These are phyloP conservation scores for Arbutus unedo DNA, from an alignment of 148 eudicot genomes.

Conservation along the genomic window DNA sequence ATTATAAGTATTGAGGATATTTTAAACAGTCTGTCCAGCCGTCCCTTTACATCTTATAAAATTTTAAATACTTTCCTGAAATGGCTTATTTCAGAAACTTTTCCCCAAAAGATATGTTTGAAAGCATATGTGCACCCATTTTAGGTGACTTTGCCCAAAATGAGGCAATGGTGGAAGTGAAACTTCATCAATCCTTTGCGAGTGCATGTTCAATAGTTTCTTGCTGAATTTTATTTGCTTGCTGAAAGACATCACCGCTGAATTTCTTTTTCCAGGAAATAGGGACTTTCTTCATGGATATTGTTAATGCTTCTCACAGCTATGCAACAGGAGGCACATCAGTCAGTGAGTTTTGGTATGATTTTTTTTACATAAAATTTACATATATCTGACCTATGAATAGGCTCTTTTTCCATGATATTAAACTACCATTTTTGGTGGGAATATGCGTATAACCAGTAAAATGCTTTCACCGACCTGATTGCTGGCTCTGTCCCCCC, in stretches of 20 bases:
- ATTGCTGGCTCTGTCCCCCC: neutral
- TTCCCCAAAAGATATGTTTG: neutral
- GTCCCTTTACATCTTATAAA: neutral
- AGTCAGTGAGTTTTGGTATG: conserved; percentile 63
- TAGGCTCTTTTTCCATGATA: neutral
- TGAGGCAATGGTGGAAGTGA: neutral
- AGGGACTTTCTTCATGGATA: conserved; percentile 74
- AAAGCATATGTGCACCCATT: neutral
- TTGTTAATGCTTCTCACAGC: conserved; percentile 73
- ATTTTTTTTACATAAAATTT: neutral
- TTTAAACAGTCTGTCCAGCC: neutral
- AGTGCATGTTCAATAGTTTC: conserved; percentile 2
- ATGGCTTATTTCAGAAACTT: neutral
- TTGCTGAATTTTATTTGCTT: neutral
- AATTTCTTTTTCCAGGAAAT: conserved; percentile 57
- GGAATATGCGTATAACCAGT: neutral
- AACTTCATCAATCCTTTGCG: neutral
- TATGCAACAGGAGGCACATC: conserved; percentile 97
- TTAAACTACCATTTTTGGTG: neutral
- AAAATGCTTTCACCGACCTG: neutral
- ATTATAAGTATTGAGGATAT: neutral
- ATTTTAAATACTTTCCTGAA: neutral
- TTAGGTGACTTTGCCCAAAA: neutral
- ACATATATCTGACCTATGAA: neutral
- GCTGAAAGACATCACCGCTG: too few relatives aligned